Base-by-base conservation (phyloP, 2,329 filamentous ascomycete species). In the Penicillium freii region DNA sequence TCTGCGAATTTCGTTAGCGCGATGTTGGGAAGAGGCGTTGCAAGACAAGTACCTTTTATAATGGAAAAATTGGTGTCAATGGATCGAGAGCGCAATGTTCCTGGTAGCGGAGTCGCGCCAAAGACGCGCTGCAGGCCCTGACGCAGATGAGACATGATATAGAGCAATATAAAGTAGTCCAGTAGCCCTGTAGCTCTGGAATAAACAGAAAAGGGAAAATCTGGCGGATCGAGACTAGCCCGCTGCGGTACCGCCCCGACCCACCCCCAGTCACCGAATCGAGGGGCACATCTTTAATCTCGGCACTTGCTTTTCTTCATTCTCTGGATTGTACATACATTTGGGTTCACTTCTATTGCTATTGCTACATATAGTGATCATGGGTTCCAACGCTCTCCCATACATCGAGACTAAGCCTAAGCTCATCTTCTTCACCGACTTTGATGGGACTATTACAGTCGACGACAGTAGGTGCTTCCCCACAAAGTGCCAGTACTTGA, bases 371-470 rank as follows among this genome's bases (percentile, higher is more conserved):
- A 8, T n/a, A 56, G 39, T 36, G 4, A 31, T 44, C 51, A 75
- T 75, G 73, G 67, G 65, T 13, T 69, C 70, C 29, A 65, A 59
- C 11, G 57, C 60, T 15, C 71, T 77, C 38, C 74, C 75, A 23
- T 77, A 77, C 27, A 71, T 81, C 65, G 70, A 75, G 59, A 76
- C 73, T 57, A 86, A 89, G 73, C 92, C 92, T 51, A 89, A 91
- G 78, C 90, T 91, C 80, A 92, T 99, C 81, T 97, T 99, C 84
- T 97, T 97, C 81, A 96, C 92, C 66, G 94, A 99, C 79, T 97
- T 97, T 73, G 94, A 99, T 77, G 94, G 94, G 70, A 97, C 92
- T 53, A 93, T 97, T 73, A 97, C 93, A 48, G 82, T 86, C 56
- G 80, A 85, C 69, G 86, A 88, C 75, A 86, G 84, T 83, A 69